phyloP scores from a whole-genome alignment of 345 rosid genomes.

The Mangifera indica region DNA sequence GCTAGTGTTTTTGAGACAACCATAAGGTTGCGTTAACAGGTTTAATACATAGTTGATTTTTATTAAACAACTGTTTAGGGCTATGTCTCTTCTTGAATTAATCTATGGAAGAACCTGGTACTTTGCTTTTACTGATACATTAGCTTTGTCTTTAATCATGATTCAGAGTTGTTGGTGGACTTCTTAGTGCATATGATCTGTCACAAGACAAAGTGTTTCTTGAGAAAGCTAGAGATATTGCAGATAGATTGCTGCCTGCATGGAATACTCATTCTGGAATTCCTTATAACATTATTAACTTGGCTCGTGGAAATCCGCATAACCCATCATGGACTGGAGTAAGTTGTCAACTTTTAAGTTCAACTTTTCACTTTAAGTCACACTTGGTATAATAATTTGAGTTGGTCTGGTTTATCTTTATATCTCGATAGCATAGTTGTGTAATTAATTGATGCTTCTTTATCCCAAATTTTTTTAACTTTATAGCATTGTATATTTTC shows the following conservation, averaged over 20 bases:
- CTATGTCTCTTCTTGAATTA: not conserved
- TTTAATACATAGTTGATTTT: conserved; percentile 52
- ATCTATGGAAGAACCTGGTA: not conserved
- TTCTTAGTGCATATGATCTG: conserved; percentile 95
- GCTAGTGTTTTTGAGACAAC: conserved; percentile 99
- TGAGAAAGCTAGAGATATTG: conserved; percentile 91
- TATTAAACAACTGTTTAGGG: conserved; percentile 12
- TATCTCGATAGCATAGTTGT: not conserved
- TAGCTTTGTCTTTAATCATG: conserved; percentile 16
- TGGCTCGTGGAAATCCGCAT: conserved; percentile 72
- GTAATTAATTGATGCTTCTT: not conserved
- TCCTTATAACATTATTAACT: conserved; percentile 84
- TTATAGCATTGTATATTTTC: not conserved
- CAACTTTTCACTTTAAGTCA: not conserved
- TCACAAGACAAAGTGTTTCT: conserved; percentile 86
- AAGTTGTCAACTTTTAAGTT: conserved; percentile 32
- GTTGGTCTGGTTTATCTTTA: not conserved
- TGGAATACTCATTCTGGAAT: conserved; percentile 86
- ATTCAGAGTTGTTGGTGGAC: conserved; percentile 94
- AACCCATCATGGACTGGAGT: conserved; percentile 96
- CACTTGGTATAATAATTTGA: too few species aligned
- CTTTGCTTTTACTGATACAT: conserved; percentile 15
- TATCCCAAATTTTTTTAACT: not conserved
- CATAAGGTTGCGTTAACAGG: conserved; percentile 90
- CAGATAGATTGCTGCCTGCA: conserved; percentile 94